Evolutionary conservation across 2,329 filamentous ascomycete species (phyloP).

Genomic region (Lizonia empirigonia): DNA sequence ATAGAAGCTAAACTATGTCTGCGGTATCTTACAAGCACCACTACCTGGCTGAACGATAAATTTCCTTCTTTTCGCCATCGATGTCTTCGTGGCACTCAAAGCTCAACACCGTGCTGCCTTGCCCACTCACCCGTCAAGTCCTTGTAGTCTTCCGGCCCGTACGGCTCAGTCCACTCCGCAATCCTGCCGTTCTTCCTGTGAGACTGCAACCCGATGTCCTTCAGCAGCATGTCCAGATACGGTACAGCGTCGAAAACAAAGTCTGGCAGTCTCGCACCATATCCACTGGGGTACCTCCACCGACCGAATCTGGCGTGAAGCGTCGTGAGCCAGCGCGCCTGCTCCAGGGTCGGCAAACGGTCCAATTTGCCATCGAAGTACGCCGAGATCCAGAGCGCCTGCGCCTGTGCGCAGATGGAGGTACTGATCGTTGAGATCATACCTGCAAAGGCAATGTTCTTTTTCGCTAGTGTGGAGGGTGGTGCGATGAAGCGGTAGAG

Average conservation of each 20-base stretch:
- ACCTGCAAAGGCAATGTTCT: constrained; percentile 26
- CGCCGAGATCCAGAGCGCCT: constrained; percentile 60
- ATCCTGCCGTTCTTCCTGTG: constrained; percentile 9
- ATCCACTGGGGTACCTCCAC: constrained; percentile 64
- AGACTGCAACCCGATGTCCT: constrained; percentile 11
- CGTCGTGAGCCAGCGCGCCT: constrained; percentile 55
- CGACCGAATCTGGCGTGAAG: constrained; percentile 63
- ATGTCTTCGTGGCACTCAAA: not conserved
- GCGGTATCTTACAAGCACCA: not conserved
- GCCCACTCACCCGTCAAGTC: constrained; percentile 61
- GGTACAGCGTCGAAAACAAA: constrained; percentile 78
- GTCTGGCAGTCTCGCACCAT: constrained; percentile 67
- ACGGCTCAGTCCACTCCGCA: constrained; percentile 49
- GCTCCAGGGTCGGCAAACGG: constrained; percentile 18
- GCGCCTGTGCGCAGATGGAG: constrained; percentile 46
- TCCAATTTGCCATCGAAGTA: constrained; percentile 63
- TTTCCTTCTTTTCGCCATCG: not conserved
- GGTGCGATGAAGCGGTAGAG: constrained; percentile 55
- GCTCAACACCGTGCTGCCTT: constrained; percentile 20
- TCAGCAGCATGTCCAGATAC: constrained; percentile 67
- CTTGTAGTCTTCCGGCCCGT: constrained; percentile 64
- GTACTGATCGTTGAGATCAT: constrained; percentile 47
- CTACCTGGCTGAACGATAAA: too few species aligned
- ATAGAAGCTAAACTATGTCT: not conserved
- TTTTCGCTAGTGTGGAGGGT: constrained; percentile 12